Evolutionary conservation across 208 protist genomes (phyloP).

Genomic region (Vickermania ingenoplastis): DNA sequence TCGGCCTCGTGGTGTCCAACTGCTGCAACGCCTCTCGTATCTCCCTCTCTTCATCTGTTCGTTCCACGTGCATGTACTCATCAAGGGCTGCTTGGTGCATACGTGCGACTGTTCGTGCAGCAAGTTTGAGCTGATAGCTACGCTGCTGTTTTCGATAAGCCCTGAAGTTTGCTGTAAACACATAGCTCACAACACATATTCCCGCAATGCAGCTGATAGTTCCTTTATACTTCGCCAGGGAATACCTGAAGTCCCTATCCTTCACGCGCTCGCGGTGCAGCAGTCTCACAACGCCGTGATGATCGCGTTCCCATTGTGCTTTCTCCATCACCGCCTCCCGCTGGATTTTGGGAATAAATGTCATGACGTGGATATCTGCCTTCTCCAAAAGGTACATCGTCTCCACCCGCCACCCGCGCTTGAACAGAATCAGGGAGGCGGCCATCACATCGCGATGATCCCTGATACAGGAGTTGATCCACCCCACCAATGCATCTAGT

Average conservation of each 20-base stretch:
- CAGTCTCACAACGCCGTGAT: constrained; percentile 31
- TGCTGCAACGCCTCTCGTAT: constrained; percentile 29
- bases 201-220: constrained; percentile 47
- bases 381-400: constrained; percentile 65
- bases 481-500: constrained; percentile 53
- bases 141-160: constrained; percentile 42
- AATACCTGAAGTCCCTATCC: constrained; percentile 41
- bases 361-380: constrained; percentile 40
- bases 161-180: constrained; percentile 46
- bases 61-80: constrained; percentile 12
- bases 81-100: constrained; percentile 22
- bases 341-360: constrained; percentile 22
- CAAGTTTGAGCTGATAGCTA: constrained; percentile 29
- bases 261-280: constrained; percentile 40
- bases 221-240: constrained; percentile 58
- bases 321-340: constrained; percentile 34
- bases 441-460: constrained; percentile 56
- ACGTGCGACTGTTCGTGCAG: constrained; percentile 18
- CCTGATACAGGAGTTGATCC: constrained; percentile 55
- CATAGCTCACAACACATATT: constrained; percentile 36
- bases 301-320: constrained; percentile 55
- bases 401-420: constrained; percentile 70
- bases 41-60: constrained; percentile 26
- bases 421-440: constrained; percentile 63
- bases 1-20: constrained; percentile 23